A percentile compares a stretch with the other conserved stretches of the same genome.
Evolutionary conservation across 345 rosid species (phyloP).

Genomic region (Linum lewisii): DNA sequence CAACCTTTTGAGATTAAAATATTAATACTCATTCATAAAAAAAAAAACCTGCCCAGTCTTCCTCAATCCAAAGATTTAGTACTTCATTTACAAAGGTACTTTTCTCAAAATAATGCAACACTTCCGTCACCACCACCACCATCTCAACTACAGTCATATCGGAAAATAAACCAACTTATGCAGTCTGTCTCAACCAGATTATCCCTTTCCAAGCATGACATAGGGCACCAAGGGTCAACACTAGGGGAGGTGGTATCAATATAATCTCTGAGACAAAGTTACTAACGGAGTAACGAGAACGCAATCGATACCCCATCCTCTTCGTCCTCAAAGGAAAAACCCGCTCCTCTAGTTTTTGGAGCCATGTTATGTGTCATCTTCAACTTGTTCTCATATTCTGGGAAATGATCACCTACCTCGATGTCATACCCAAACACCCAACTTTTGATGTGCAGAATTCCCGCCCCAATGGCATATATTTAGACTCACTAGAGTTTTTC

Average conservation of each 20-base stretch:
- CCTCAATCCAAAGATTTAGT: no score
- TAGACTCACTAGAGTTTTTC: conserved; percentile 70
- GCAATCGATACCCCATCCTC: conserved; percentile 27
- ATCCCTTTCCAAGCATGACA: conserved; percentile 34
- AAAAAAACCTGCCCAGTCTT: no score
- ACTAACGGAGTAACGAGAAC: conserved; percentile 16
- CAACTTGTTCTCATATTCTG: conserved; percentile 59
- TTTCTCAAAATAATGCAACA: not conserved
- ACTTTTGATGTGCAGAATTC: conserved; percentile 62
- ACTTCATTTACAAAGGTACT: no score
- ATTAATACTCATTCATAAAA: no score
- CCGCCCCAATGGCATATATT: conserved; percentile 57
- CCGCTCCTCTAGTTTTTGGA: conserved; percentile 60
- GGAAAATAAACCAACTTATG: conserved; percentile 5
- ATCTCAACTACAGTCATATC: conserved; percentile 15
- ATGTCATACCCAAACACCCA: conserved; percentile 58
- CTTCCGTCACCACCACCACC: not conserved
- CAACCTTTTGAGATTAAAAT: no score
- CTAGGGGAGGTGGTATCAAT: conserved; percentile 10
- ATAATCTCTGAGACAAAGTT: conserved; percentile 9
- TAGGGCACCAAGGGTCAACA: conserved; percentile 17
- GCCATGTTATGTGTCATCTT: conserved; percentile 66
- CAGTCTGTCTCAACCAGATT: conserved; percentile 28
- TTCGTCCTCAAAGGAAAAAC: conserved; percentile 40
- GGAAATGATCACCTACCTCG: conserved; percentile 56